Base-by-base conservation (phyloP, 306 rosid species). In the Glycine tomentella region DNA sequence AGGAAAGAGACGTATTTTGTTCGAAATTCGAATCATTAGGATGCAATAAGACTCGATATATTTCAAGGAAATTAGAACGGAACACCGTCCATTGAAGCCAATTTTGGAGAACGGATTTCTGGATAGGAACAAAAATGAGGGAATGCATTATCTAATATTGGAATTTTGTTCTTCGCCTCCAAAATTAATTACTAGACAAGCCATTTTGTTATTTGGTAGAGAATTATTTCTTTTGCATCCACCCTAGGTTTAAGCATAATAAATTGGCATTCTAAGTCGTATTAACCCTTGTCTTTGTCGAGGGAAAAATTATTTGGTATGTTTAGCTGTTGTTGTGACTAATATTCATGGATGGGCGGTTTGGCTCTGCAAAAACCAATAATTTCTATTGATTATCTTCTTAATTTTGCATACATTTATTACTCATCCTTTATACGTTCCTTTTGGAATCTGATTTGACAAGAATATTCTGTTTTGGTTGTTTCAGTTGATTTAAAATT, bases 401-500 rank as follows among this genome's bases (percentile, higher is more conserved):
- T 49, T 64, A 71, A 56, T 65, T 34, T 52, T 73, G 58, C 66
- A 49, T 51, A 11, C 3, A 12, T 57, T 40, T 38, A 38, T 40
- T 55, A 17, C 17, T 69, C 17, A 36, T 51, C 34, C 16, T 56
- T 73, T 69, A 14, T 44, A 17, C 48, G 16, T 69, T 81, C 61
- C 40, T 77, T 31, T 68, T 11, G 16, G 69, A 80, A 50, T 42
- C 53, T 49, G 77, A 76, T 82, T 77, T 69, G 57, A 72, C 65
- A 72, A 38, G 11, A 72, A 58, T 31, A 25, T 68, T 73, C 44
- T 14, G 6, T 7, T 55, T 9, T 44, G 10, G 48, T 44, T 59
- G 20, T 69, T 79, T 82, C 72, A 79, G 81, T 71, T 45, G 0
- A 52, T 84, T 84, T 66, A 34, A 12, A 58, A 66, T 57, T 74